phyloP scores from a whole-genome alignment of 1,139 yeast species.

The Geotrichum bryndzae region DNA sequence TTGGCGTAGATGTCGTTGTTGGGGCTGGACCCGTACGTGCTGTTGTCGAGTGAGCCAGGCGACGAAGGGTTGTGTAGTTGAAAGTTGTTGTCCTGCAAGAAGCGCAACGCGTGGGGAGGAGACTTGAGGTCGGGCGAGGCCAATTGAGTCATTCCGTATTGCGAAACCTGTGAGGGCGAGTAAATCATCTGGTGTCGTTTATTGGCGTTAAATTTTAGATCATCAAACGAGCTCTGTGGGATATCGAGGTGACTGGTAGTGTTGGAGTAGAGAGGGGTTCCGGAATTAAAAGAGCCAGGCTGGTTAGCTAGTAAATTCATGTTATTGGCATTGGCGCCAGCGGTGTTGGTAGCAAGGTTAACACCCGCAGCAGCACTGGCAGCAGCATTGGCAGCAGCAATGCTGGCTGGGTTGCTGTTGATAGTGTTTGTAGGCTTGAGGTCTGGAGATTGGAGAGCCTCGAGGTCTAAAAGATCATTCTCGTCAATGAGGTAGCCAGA shows the following conservation, averaged over 20 bases:
- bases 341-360: neutral
- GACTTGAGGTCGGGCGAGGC: conserved; percentile 9
- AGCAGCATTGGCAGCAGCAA: neutral
- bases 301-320: neutral
- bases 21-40: conserved; percentile 13
- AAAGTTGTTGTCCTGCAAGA: conserved; percentile 16
- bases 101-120: conserved; percentile 18
- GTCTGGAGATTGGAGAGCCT: conserved; percentile 24
- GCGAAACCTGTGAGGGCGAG: conserved; percentile 9
- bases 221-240: neutral
- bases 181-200: neutral
- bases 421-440: conserved; percentile 6
- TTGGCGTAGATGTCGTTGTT: neutral
- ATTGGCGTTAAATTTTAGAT: conserved; percentile 1
- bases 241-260: neutral
- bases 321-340: neutral
- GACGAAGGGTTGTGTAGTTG: conserved; percentile 16
- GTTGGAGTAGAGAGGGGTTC: neutral
- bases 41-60: conserved; percentile 18
- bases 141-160: conserved; percentile 16
- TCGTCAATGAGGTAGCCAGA: conserved; percentile 30
- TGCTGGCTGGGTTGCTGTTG: neutral
- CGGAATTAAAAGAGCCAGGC: neutral
- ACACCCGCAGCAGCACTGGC: neutral
- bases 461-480: conserved; percentile 30